Conservation (phyloP, 2,329 filamentous ascomycete species). For the Sporothrix luriei region DNA sequence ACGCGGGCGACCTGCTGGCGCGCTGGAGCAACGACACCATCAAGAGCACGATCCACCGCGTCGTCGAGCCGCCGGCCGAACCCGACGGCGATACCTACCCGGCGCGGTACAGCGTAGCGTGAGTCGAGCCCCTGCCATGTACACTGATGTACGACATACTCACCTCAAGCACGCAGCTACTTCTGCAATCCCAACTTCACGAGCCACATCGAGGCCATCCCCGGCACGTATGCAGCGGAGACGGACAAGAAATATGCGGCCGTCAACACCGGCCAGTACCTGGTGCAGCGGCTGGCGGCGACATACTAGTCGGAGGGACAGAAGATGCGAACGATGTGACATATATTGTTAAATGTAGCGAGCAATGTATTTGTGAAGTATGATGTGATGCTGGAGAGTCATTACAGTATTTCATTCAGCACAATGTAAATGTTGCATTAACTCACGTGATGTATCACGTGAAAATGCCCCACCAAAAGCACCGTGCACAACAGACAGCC, state of each 20-base stretch:
- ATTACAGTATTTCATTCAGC: no score
- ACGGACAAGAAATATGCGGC: constrained; percentile 75
- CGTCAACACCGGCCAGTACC: constrained; percentile 78
- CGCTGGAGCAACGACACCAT: constrained; percentile 92
- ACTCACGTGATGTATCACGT: not conserved
- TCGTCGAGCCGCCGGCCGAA: constrained; percentile 74
- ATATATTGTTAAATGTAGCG: constrained; percentile 2
- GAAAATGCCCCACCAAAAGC: not conserved
- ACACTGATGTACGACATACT: not conserved
- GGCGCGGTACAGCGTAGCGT: constrained; percentile 83
- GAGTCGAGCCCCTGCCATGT: constrained; percentile 39
- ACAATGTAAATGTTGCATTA: no score
- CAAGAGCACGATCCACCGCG: constrained; percentile 85
- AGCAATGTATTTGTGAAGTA: not conserved
- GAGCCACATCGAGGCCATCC: constrained; percentile 75
- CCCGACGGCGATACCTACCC: constrained; percentile 62
- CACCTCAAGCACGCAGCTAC: constrained; percentile 54
- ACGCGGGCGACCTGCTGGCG: constrained; percentile 83
- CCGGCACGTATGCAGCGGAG: constrained; percentile 68
- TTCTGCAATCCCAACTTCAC: constrained; percentile 88
- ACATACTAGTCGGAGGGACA: constrained; percentile 61
- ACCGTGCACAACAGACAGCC: not conserved
- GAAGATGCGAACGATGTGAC: not conserved
- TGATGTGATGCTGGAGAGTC: not conserved
- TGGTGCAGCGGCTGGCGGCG: constrained; percentile 74